Conservation (phyloP, 495 filamentous ascomycete species). For the Hypoxylon cercidicola region DNA sequence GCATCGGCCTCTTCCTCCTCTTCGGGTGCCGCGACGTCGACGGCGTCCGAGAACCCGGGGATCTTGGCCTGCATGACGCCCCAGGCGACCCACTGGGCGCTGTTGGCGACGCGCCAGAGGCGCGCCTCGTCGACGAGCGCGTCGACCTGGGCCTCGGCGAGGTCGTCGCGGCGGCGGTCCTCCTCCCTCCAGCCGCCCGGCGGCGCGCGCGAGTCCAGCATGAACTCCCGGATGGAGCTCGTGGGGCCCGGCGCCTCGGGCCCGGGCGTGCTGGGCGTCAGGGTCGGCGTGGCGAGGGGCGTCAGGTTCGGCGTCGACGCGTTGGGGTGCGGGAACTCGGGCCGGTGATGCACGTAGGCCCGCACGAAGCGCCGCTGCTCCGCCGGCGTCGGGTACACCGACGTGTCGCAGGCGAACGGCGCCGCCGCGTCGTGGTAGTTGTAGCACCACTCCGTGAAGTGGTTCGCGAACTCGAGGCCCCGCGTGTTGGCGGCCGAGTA, state of each 20-base stretch:
- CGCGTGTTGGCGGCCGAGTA: conserved; percentile 91
- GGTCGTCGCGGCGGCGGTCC: conserved; percentile 68
- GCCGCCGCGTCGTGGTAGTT: conserved; percentile 82
- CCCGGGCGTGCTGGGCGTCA: conserved; percentile 40
- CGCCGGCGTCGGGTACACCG: conserved; percentile 76
- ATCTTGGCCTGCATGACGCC: conserved; percentile 94
- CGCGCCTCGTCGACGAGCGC: conserved; percentile 78
- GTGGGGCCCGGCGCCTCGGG: conserved; percentile 42
- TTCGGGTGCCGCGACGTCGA: conserved; percentile 45
- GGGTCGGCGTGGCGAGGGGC: conserved; percentile 48
- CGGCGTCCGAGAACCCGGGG: conserved; percentile 56
- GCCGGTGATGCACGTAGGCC: conserved; percentile 85
- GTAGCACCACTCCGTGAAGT: conserved; percentile 99
- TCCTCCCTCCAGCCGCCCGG: conserved; percentile 66
- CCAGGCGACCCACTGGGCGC: conserved; percentile 94
- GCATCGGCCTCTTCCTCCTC: conserved; percentile 57
- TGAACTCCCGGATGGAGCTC: conserved; percentile 68
- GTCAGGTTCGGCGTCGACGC: conserved; percentile 64
- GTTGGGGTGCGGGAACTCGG: conserved; percentile 62
- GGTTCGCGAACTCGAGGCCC: conserved; percentile 95
- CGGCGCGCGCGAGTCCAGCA: conserved; percentile 74
- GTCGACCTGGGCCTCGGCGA: conserved; percentile 69
- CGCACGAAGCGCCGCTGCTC: conserved; percentile 86
- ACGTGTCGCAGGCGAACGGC: conserved; percentile 74
- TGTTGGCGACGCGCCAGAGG: conserved; percentile 87